Evolutionary conservation across 768 basidiomycete species (phyloP).

Genomic region (Lyophyllum semitale): DNA sequence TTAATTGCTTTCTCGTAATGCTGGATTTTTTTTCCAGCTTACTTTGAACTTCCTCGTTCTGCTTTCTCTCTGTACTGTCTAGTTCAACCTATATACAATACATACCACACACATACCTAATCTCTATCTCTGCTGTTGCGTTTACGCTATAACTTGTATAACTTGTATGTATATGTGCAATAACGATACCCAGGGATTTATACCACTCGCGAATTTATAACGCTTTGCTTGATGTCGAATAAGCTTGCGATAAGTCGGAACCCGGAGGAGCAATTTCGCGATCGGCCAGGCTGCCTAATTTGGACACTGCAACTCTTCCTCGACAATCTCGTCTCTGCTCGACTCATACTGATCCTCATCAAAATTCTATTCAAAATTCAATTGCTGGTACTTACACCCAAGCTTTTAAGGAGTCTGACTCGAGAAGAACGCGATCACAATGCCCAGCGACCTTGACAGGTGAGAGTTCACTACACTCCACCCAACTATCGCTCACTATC

Average conservation of each 20-base stretch:
- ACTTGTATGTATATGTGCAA: constrained; percentile 17
- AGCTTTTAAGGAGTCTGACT: neutral
- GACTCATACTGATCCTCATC: neutral
- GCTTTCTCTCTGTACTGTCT: no score
- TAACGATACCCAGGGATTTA: constrained; percentile 15
- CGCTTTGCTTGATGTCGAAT: no score
- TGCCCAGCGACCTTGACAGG: constrained; percentile 29
- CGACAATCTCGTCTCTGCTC: no score
- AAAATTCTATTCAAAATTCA: neutral
- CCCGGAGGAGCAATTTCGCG: neutral
- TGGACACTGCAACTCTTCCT: neutral
- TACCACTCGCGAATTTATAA: neutral
- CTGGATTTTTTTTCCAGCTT: no score
- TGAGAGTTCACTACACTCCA: no score
- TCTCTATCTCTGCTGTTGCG: no score
- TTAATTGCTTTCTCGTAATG: no score
- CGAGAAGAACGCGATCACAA: constrained; percentile 1
- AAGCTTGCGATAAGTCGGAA: neutral
- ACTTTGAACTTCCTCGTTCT: no score
- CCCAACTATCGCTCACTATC: no score
- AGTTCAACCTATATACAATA: no score
- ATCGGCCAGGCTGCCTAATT: constrained; percentile 9
- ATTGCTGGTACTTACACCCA: neutral
- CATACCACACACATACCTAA: no score
- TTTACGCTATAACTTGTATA: no score